Percentiles rank a stretch among this genome's conserved stretches.
phyloP scores from a whole-genome alignment of 352 stramenopile species.

The Pythium diclinum region DNA sequence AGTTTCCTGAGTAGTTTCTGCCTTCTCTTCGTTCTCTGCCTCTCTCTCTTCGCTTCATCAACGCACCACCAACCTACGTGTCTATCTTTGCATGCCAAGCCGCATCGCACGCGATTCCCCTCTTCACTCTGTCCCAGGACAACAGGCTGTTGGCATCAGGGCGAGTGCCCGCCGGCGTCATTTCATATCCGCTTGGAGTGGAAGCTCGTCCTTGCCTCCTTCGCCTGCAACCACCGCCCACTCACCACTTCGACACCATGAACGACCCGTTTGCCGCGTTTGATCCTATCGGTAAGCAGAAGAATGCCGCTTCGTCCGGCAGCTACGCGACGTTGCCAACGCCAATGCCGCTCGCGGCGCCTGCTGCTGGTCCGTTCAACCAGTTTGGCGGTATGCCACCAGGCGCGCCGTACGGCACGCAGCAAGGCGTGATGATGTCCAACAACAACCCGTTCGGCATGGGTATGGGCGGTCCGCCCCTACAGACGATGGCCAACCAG shows the following conservation, averaged over 20 bases:
- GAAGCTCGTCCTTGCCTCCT: too few species aligned
- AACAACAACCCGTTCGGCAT: slow-evolving; percentile 24
- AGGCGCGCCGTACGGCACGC: slow-evolving; percentile 33
- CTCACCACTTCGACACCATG: slow-evolving; percentile 31
- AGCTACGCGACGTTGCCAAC: slow-evolving; percentile 25
- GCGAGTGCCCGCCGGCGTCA: slow-evolving; percentile 4
- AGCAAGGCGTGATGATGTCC: slow-evolving; percentile 5
- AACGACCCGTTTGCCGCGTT: slow-evolving; percentile 68
- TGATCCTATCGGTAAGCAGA: slow-evolving; percentile 45
- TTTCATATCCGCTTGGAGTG: slow-evolving; percentile 18
- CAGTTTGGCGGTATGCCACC: slow-evolving; percentile 26
- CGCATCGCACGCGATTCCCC: neutral
- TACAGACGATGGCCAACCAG: slow-evolving; percentile 26
- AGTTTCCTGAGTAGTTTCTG: neutral
- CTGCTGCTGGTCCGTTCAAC: slow-evolving; percentile 27
- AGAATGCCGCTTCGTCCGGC: slow-evolving; percentile 22
- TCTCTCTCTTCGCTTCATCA: slow-evolving; percentile 1
- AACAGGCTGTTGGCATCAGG: neutral
- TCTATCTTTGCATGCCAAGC: slow-evolving; percentile 3
- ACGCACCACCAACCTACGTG: neutral
- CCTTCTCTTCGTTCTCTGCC: neutral
- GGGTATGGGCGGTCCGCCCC: slow-evolving; percentile 16
- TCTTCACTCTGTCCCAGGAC: neutral
- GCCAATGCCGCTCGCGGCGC: slow-evolving; percentile 25
- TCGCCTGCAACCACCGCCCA: neutral